Evolutionary conservation across 2,329 filamentous ascomycete genomes (phyloP), one percentile per base, ranked within the genome.

Genomic region (Scedosporium aurantiacum): DNA sequence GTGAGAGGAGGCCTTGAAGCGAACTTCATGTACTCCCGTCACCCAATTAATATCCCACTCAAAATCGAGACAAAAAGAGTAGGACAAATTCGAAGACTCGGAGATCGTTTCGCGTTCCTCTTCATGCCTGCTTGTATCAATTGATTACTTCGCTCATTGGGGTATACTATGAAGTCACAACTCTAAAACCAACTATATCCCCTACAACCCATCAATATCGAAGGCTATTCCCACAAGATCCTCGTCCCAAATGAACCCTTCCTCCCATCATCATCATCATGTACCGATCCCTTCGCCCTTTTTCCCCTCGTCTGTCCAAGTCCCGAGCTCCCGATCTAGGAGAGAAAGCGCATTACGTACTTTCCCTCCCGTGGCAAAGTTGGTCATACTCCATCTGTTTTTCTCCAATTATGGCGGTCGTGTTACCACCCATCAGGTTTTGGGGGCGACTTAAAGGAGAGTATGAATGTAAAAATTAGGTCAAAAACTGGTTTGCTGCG

Each of bases 151-250:
- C 67, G 70, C 66, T 60, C 67, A 64, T 67, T 66, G 67, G 72
- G 72, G 72, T 74, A 74, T 74, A 74, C 70, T 73, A 69, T 67
- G 64, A 69, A 70, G 66, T 67, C 69, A 66, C 66, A 67, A 71
- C 70, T 71, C 70, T 66, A 50, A 60, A 50, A 68, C 62, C 57
- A 58, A 62, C 64, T 64, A 63, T 62, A 47, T 61, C 61, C 65
- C 63, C 61, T 59, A 65, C 58, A 65, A 64, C 64, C 58, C 55
- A 64, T 60, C 55, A 61, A 63, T 61, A 55, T 60, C 57, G 23
- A 5, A 54, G 50, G 50, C 23, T 54, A 23, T 23, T 14, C 50
- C 21, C 18, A 54, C 50, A 58, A 60, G 40, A 63, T 63, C 61
- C 60, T 63, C 61, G 62, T 67, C 65, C 65, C 41, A 52, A 28